phyloP scores from a whole-genome alignment of 2,329 filamentous ascomycete species.

The Zymoseptoria brevis region DNA sequence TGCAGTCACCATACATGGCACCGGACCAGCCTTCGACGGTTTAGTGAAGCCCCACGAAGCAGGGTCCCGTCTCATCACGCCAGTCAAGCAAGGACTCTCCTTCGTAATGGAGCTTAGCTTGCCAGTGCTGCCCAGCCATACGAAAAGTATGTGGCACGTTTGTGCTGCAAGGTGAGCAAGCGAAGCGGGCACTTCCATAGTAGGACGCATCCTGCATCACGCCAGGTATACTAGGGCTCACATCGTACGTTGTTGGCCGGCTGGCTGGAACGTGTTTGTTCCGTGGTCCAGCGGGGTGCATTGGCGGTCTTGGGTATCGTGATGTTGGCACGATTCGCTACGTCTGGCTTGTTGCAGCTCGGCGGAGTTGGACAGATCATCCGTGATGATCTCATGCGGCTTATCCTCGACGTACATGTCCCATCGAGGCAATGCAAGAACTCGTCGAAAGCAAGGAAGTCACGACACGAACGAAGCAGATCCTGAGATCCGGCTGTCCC shows the following conservation, averaged over 20 bases:
- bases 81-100: background rate
- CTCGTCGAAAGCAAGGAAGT: background rate
- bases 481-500: background rate
- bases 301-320: background rate
- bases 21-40: background rate
- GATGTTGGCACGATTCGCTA: background rate
- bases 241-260: background rate
- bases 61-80: background rate
- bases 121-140: background rate
- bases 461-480: background rate
- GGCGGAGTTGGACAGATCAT: background rate
- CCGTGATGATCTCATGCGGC: background rate
- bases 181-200: background rate
- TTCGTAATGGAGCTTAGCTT: background rate
- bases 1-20: background rate
- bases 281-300: background rate
- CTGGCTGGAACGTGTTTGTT: background rate
- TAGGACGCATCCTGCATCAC: background rate
- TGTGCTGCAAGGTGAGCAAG: background rate
- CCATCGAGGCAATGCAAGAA: background rate
- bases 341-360: background rate
- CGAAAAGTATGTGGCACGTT: background rate
- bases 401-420: background rate
- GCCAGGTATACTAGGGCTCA: background rate
- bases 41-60: background rate